These are phyloP conservation scores for Thalassiosira livingstoniorum DNA, from an alignment of 352 stramenopile genomes.

Conservation along the genomic window DNA sequence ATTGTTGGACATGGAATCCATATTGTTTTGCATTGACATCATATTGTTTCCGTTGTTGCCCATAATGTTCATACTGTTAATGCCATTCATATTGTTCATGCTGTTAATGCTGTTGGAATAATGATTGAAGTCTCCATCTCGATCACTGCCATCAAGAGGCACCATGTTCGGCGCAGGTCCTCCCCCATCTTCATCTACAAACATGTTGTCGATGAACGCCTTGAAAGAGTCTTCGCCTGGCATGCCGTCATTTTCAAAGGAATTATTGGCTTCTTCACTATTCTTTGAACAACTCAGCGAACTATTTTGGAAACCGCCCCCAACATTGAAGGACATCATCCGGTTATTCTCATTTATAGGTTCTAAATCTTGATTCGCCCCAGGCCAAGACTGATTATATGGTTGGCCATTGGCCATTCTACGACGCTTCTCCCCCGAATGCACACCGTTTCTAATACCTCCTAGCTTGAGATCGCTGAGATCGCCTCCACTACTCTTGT, in stretches of 20 bases:
- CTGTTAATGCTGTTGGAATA: neutral
- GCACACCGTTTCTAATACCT: neutral
- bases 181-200: neutral
- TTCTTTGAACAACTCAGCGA: neutral
- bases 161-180: neutral
- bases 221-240: neutral
- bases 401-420: neutral
- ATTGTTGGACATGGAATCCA: neutral
- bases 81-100: neutral
- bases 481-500: too few species aligned
- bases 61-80: neutral
- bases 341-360: neutral
- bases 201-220: slow-evolving; percentile 10
- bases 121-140: neutral
- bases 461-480: too few species aligned
- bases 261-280: neutral
- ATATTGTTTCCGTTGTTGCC: neutral
- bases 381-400: neutral
- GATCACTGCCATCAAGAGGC: neutral
- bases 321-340: neutral
- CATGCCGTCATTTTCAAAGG: neutral
- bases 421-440: neutral
- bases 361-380: neutral
- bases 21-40: neutral
- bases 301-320: neutral